These are phyloP conservation scores for Ustilago tritici DNA, from an alignment of 1,284 basidiomycete genomes.

Conservation along the genomic window DNA sequence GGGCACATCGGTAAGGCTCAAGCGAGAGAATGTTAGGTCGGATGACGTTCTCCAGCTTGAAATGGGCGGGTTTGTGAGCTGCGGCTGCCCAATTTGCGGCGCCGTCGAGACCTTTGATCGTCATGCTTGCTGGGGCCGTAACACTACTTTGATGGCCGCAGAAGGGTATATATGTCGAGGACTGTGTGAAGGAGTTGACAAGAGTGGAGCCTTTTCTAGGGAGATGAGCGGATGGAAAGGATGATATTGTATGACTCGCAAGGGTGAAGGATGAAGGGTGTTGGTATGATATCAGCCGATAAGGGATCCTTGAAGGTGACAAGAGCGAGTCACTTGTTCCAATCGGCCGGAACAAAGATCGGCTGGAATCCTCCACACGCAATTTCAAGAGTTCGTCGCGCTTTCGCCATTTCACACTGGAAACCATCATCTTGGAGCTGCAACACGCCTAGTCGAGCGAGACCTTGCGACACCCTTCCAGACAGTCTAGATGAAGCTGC, in stretches of 20 bases:
- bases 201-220: background rate
- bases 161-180: background rate
- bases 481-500: constrained; percentile 22
- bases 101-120: constrained; percentile 52
- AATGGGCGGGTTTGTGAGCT: constrained; percentile 69
- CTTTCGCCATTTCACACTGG: background rate
- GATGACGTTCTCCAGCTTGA: constrained; percentile 73
- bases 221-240: background rate
- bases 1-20: constrained; percentile 92
- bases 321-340: constrained; percentile 45
- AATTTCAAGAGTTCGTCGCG: constrained; percentile 1
- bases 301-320: background rate
- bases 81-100: constrained; percentile 29
- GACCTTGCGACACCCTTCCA: background rate
- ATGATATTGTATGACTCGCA: constrained; percentile 16
- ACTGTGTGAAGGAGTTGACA: background rate
- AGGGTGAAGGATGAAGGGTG: background rate
- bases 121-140: constrained; percentile 17
- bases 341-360: constrained; percentile 33
- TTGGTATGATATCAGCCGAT: too few species aligned
- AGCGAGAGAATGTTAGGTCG: constrained; percentile 92
- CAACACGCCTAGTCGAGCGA: too few species aligned
- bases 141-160: background rate
- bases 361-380: constrained; percentile 8
- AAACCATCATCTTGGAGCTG: too few species aligned